Percentiles rank a stretch among this genome's conserved stretches.
Conservation (phyloP, 441 rosid genomes). For the Pelargonium myrrhifolium region DNA sequence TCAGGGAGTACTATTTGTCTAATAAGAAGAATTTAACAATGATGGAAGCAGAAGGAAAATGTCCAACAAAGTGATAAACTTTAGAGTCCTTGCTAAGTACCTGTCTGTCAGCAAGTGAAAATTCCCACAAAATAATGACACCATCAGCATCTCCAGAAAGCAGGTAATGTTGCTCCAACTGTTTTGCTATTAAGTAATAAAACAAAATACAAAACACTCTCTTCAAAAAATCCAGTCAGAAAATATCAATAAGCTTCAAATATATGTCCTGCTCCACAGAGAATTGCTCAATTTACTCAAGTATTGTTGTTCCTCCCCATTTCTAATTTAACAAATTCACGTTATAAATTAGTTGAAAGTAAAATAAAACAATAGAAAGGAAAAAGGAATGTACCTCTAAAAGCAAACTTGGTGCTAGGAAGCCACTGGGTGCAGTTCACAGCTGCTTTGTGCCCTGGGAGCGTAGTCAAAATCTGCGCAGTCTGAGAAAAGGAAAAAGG, state of each 20-base stretch:
- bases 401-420: conserved; percentile 71
- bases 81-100: conserved; percentile 21
- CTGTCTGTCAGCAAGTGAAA: conserved; percentile 43
- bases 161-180: conserved; percentile 54
- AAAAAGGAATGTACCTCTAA: conserved; percentile 42
- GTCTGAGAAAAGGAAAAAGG: conserved; percentile 29
- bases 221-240: background rate
- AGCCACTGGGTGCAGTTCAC: conserved; percentile 94
- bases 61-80: background rate
- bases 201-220: background rate
- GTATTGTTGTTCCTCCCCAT: background rate
- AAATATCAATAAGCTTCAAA: no score
- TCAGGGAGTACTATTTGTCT: no score
- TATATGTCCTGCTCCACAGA: no score
- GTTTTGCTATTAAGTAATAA: conserved; percentile 37
- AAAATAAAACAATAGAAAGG: background rate
- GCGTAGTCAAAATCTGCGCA: conserved; percentile 83
- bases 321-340: background rate
- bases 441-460: conserved; percentile 75
- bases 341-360: background rate
- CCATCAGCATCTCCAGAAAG: conserved; percentile 88
- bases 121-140: conserved; percentile 66
- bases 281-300: background rate
- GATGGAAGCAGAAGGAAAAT: no score
- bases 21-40: no score